Evolutionary conservation across 495 filamentous ascomycete species (phyloP), one percentile per base, ranked within the genome.

Genomic region (Aspergillus funiculosus): DNA sequence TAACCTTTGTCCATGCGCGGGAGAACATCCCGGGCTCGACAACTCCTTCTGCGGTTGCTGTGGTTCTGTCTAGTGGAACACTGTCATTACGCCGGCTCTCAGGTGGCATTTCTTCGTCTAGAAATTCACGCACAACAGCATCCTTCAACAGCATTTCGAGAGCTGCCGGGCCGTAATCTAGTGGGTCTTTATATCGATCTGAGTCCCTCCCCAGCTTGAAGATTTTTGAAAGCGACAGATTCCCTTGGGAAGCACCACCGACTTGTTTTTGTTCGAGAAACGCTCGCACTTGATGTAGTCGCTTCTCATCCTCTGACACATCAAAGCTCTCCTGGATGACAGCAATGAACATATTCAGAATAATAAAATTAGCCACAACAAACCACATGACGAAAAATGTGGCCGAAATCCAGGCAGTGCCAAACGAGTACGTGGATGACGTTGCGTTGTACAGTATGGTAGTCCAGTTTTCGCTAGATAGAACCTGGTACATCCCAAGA

Each of bases 311-410:
- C 63, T 99, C 92, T 6, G 89, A 90, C n/a, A 99, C 89, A 66
- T 99, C 92, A 60, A 99, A 99, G 60, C 94, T 99, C 61, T 99
- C 92, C 64, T 99, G 92, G 47, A 99, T 96, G 68, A 99, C 92
- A 68, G 92, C 92, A 86, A 99, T 99, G 69, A 99, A 99, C 92
- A 99, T 99, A 60, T 95, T 99, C 72, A 99, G 71, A 34, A 97
- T 78, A 69, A 99, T 95, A 60, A 97, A 96, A 57, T 89, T 94
- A 19, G 87, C 78, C 14, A 99, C 76, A 51, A 95, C 90, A 61
- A 95, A 96, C 92, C 92, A 99, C 47, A 89, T 69, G 40, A 95
- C 85, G 55, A 97, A 75, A 59, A 99, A 99, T 3, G 86, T 76
- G 27, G 94, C 91, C 9, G 87, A 89, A 35, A 96, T 89, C 94